Base-by-base conservation (phyloP, 768 basidiomycete species). In the Hericium rajendrae region DNA sequence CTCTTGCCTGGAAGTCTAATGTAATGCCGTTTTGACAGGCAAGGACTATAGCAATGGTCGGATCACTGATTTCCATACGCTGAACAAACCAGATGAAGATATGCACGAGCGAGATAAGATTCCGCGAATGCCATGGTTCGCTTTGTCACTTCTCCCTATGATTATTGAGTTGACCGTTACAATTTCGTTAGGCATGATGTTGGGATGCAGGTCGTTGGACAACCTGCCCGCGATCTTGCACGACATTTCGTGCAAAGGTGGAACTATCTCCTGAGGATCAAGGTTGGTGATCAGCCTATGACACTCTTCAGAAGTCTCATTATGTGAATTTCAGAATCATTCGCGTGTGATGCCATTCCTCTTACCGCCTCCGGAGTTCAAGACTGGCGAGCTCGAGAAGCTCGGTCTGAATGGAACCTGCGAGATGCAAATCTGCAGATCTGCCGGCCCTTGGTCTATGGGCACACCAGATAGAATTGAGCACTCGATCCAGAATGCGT, bases 41-140 rank as follows among this genome's bases (percentile, higher is more conserved):
- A 97, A 97, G 74, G 94, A 97, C 66, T 97, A 94, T 68, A 88
- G 89, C 67, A 97, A 97, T 65, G 88, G 89, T 41, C 84, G 97
- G 16, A 74, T 94, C 10, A 71, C 75, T 49, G 97, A 98, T 70
- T 98, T 94, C 69, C 81, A 89, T 61, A 80, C 79, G 1, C 78
- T 99, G 52, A 79, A 85, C 67, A 97, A 94, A 68, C 94, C 94
- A 0, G 82, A 88, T 49, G 92, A 97, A 62, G 92, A 97, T 67
- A 91, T 95, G 88, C 93, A 95, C 64, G 94, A 99, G 65, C 83
- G 97, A 38, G 71, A 77, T 6, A 95, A 87, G 69, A 79, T 90
- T 18, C 91, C 94, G 5, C 79, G 97, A 51, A 97, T 98, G 94
- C 94, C 97, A 28, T 99, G 95, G 94, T 94, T 66, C 58, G 82